phyloP scores from a whole-genome alignment of 495 filamentous ascomycete species.

The Astrothelium macrocarpum region DNA sequence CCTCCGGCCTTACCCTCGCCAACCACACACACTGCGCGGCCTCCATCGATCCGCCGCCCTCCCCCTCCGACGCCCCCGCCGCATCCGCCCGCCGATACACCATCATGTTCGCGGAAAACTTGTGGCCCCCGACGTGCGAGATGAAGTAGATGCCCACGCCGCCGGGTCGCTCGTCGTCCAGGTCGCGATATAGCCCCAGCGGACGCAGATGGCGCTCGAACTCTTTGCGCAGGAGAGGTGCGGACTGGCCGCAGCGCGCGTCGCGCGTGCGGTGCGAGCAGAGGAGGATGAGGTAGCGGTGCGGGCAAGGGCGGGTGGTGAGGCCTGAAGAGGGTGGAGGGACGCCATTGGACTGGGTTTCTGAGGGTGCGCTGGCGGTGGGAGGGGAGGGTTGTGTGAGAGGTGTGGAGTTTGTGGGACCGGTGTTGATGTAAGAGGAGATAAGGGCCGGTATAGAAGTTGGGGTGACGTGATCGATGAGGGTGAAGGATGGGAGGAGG shows the following conservation, averaged over 20 bases:
- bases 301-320: conserved; percentile 60
- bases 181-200: conserved; percentile 73
- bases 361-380: conserved; percentile 13
- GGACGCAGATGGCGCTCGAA: conserved; percentile 83
- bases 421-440: conserved; percentile 55
- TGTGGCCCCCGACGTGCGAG: conserved; percentile 90
- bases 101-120: conserved; percentile 86
- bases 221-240: conserved; percentile 75
- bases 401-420: conserved; percentile 66
- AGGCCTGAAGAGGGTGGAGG: conserved; percentile 42
- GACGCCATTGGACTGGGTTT: conserved; percentile 19
- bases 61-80: conserved; percentile 25
- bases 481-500: conserved; percentile 76
- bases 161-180: conserved; percentile 75
- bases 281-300: conserved; percentile 78
- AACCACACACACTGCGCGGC: conserved; percentile 92
- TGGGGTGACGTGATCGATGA: conserved; percentile 81
- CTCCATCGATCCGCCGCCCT: conserved; percentile 36
- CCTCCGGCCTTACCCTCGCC: conserved; percentile 76
- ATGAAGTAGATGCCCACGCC: conserved; percentile 95
- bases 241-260: conserved; percentile 87
- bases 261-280: conserved; percentile 91
- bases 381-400: conserved; percentile 34
- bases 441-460: conserved; percentile 64
- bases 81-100: conserved; percentile 60